A percentile compares a stretch with the other conserved stretches of the same genome.
Evolutionary conservation across 768 basidiomycete species (phyloP).

Genomic region (Collybia nuda): DNA sequence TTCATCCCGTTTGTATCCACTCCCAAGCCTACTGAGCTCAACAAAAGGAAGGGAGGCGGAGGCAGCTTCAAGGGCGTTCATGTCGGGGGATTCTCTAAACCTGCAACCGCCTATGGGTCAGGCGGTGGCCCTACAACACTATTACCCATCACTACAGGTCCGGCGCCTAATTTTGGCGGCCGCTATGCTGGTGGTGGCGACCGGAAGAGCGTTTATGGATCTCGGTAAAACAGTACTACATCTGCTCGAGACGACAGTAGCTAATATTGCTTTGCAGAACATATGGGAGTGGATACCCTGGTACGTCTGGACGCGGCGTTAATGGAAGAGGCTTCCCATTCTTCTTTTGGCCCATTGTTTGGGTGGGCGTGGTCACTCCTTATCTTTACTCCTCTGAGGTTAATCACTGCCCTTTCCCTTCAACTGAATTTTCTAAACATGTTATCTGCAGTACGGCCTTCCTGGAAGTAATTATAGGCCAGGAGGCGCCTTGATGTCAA

Average conservation of each 20-base stretch:
- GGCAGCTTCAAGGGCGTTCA: not conserved
- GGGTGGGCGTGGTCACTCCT: not conserved
- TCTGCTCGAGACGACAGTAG: not conserved
- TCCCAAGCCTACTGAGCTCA: not conserved
- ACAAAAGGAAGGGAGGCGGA: not conserved
- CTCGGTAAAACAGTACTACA: not conserved
- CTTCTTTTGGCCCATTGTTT: conserved; percentile 4
- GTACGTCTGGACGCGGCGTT: not conserved
- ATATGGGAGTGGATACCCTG: conserved; percentile 7
- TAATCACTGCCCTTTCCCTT: not conserved
- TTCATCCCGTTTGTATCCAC: not conserved
- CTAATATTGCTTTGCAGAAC: not conserved
- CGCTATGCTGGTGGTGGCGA: not conserved
- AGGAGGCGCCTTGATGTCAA: conserved; percentile 38
- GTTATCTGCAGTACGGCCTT: conserved; percentile 44
- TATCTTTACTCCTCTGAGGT: not conserved
- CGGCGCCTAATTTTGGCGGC: not conserved
- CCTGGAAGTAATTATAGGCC: conserved; percentile 40
- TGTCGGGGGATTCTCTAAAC: too few relatives aligned
- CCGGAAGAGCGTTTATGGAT: not conserved
- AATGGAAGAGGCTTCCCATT: conserved; percentile 1
- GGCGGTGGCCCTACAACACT: not conserved
- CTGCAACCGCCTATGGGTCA: not conserved
- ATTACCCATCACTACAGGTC: not conserved
- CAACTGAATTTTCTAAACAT: conserved; percentile 1